These are phyloP conservation scores for Cyberlindnera euphorbiae DNA, from an alignment of 805 yeast species.

Conservation along the genomic window DNA sequence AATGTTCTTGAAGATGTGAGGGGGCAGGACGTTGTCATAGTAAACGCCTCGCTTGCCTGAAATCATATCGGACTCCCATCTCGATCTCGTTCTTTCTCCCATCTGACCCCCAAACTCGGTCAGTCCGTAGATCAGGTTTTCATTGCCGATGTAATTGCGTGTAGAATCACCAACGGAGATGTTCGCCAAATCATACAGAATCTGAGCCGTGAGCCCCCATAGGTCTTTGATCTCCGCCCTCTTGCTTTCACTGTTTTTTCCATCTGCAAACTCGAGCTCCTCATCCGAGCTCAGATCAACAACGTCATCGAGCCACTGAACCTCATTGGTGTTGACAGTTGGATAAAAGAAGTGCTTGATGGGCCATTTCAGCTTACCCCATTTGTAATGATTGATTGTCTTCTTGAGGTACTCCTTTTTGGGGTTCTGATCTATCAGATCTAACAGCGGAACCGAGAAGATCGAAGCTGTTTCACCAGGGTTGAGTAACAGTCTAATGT, in stretches of 20 bases:
- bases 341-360: constrained; percentile 60
- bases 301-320: constrained; percentile 56
- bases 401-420: constrained; percentile 30
- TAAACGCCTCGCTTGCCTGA: constrained; percentile 25
- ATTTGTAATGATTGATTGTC: constrained; percentile 36
- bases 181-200: constrained; percentile 64
- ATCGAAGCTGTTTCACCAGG: constrained; percentile 75
- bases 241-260: constrained; percentile 31
- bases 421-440: constrained; percentile 35
- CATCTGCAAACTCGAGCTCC: constrained; percentile 28
- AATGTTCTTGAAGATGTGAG: constrained; percentile 19
- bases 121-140: constrained; percentile 56
- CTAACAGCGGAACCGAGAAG: constrained; percentile 66
- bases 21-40: constrained; percentile 32
- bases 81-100: constrained; percentile 40
- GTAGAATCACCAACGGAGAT: constrained; percentile 36
- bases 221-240: constrained; percentile 52
- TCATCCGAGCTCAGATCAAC: constrained; percentile 57
- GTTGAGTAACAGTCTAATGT: constrained; percentile 46
- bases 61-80: constrained; percentile 53
- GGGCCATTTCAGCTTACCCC: constrained; percentile 75
- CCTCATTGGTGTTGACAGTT: constrained; percentile 48
- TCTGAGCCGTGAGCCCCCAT: constrained; percentile 83
- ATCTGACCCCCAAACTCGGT: constrained; percentile 53
- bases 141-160: constrained; percentile 48